Base-by-base conservation (phyloP, 371 early-diverging fungal genomes). In the Amoeboaphelidium occidentale region DNA sequence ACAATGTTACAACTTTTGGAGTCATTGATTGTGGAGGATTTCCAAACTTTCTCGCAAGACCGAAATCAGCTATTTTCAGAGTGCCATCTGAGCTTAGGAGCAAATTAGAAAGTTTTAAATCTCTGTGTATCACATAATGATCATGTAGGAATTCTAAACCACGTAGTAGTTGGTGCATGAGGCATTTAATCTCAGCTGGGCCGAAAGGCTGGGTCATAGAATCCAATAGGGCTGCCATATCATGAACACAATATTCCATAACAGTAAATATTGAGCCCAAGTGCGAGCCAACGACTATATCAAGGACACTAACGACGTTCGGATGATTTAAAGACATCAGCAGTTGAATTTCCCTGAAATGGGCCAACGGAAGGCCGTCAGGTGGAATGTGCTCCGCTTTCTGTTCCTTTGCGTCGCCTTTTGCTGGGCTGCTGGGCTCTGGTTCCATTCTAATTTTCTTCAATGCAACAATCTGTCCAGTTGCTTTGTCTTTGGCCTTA, bases 241-340 rank as follows among this genome's bases (percentile, higher is more conserved):
- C 96, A 55, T 92, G 92, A 42, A 89, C 90, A 53, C 88, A 76
- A 56, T 79, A 94, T 52, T 94, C 96, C 93, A 94, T 92, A 12
- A 87, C 96, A 58, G 91, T 85, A 55, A 84, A 92, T 25, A 94
- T 77, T 57, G 84, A 81, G 52, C 17, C 14, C 21, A 28, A n/a
- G 24, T 21, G 3, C 3, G 3, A 3, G 21, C 48, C 21, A 24
- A 81, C 78, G 0, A 80, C 86, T 51, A 92, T 87, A 54, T 92
- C 93, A 23, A 81, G 70, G 23, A 92, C 87, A 57, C 90, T 79
- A 45, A 94, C 89, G 51, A 94, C 89, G 63, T 94, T 76, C 0
- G 85, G 84, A 62, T 94, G 94, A 57, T 82, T 81, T 3, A 81
- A 77, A 46, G 78, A 56, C 45, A 86, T 67, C 26, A 94, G 69